Evolutionary conservation across 2,329 filamentous ascomycete species (phyloP), one percentile per base, ranked within the genome.

Genomic region (Talaromyces piceae): DNA sequence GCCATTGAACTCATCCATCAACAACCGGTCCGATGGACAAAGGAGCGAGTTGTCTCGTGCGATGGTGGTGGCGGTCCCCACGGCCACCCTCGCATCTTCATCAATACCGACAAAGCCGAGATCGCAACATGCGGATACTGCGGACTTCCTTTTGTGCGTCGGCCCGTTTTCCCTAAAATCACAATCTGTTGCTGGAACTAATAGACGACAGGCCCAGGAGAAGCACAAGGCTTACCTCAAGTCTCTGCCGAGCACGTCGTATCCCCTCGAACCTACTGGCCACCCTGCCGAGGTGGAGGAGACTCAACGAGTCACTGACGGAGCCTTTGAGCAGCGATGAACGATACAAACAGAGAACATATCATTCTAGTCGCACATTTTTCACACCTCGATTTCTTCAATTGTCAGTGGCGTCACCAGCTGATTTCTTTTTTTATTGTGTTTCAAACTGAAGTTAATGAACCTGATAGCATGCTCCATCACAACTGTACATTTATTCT

Each of bases 61-160:
- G 91, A 97, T 64, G 93, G 93, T 53, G 93, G 91, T 53, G 91
- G 91, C 59, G 93, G 91, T 43, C 86, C 91, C 27, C 76, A 88
- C 50, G 93, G 93, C 41, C 93, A 98, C 71, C 93, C 93, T 46
- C 82, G 82, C 65, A 86, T 98, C 73, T 98, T 90, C 70, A 98
- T 98, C 81, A 98, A 98, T 74, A 85, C 87, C 59, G 93, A 98
- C 74, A 97, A 96, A 79, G 88, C 93, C 41, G 84, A 97, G 77
- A 95, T 98, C 63, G 82, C 82, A 71, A 77, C 77, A 67, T 98
- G 93, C 78, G 85, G 80, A 65, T 98, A 98, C 77, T 98, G 93
- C 68, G 93, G 93, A 49, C 69, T 93, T 59, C 93, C 93, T 61
- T 98, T 84, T 68, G 93, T 97, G 80, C 67, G 91, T 75, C 45